Conservation (phyloP, 2,329 filamentous ascomycete genomes). For the Aspergillus chevalieri region DNA sequence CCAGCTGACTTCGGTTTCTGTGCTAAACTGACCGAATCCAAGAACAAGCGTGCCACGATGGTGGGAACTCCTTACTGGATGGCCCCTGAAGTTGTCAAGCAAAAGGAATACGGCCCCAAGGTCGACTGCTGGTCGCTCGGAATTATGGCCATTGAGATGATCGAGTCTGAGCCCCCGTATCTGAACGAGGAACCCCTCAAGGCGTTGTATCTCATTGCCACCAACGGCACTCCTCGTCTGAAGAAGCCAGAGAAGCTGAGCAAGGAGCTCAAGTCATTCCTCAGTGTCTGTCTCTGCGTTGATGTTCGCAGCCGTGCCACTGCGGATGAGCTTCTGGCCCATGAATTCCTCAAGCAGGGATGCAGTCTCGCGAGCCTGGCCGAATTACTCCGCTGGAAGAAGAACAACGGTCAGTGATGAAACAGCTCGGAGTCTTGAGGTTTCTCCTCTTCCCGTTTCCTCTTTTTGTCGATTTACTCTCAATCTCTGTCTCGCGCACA, state of each 20-base stretch:
- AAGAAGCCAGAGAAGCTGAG: slow-evolving; percentile 98
- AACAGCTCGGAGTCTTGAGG: background rate
- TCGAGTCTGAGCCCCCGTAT: slow-evolving; percentile 95
- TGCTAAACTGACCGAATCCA: slow-evolving; percentile 93
- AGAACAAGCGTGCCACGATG: slow-evolving; percentile 97
- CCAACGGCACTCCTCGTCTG: slow-evolving; percentile 89
- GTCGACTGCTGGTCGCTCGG: slow-evolving; percentile 98
- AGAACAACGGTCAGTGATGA: slow-evolving; percentile 35
- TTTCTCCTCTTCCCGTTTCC: slow-evolving; percentile 6
- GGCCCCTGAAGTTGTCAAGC: slow-evolving; percentile 98
- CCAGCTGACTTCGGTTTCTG: slow-evolving; percentile 99
- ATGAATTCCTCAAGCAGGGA: slow-evolving; percentile 91
- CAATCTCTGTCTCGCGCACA: slow-evolving; percentile 21
- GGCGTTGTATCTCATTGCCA: slow-evolving; percentile 94
- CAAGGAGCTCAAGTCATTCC: slow-evolving; percentile 95
- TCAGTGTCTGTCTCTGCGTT: slow-evolving; percentile 92
- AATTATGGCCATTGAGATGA: slow-evolving; percentile 99
- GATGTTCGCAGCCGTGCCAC: slow-evolving; percentile 93
- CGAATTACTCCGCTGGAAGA: slow-evolving; percentile 70
- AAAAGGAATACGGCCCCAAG: slow-evolving; percentile 97
- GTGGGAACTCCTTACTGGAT: slow-evolving; percentile 99
- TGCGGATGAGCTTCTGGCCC: slow-evolving; percentile 77
- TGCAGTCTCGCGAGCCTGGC: slow-evolving; percentile 77
- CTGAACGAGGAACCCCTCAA: slow-evolving; percentile 97
- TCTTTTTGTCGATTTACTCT: slow-evolving; percentile 16